These are phyloP conservation scores for Xylaria sp. DNA, from an alignment of 2,329 filamentous ascomycete genomes.

Conservation along the genomic window DNA sequence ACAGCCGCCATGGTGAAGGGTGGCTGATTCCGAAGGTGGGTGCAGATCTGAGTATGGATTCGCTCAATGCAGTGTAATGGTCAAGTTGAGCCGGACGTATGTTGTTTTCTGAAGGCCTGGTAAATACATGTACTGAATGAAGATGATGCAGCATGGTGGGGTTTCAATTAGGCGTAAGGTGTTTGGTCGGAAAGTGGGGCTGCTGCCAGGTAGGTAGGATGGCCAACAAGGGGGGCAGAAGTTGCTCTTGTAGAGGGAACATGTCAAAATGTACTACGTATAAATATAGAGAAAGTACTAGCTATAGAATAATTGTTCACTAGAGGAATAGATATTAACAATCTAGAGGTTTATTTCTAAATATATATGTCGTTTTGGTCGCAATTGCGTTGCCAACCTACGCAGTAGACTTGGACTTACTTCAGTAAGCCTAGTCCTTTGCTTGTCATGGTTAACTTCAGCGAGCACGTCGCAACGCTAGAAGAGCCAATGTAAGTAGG, in stretches of 20 bases:
- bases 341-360: neutral
- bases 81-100: neutral
- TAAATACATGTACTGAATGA: neutral
- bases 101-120: neutral
- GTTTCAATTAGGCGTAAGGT: constrained; percentile 2
- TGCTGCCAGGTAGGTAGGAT: constrained; percentile 9
- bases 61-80: neutral
- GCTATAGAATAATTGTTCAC: too few relatives aligned
- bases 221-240: constrained; percentile 1
- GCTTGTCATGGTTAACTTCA: neutral
- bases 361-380: neutral
- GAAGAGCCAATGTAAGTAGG: neutral
- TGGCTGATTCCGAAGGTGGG: neutral
- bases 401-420: too few relatives aligned
- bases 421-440: too few relatives aligned
- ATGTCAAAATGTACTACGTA: too few relatives aligned
- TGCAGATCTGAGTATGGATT: neutral
- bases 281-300: too few relatives aligned
- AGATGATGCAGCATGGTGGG: constrained; percentile 30
- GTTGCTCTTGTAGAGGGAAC: neutral
- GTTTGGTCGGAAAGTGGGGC: constrained; percentile 21
- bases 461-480: neutral
- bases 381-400: neutral
- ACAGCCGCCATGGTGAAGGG: constrained; percentile 59
- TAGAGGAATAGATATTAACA: too few relatives aligned